Evolutionary conservation across 2,329 filamentous ascomycete species (phyloP).

Genomic region (Ophiobolus disseminans): DNA sequence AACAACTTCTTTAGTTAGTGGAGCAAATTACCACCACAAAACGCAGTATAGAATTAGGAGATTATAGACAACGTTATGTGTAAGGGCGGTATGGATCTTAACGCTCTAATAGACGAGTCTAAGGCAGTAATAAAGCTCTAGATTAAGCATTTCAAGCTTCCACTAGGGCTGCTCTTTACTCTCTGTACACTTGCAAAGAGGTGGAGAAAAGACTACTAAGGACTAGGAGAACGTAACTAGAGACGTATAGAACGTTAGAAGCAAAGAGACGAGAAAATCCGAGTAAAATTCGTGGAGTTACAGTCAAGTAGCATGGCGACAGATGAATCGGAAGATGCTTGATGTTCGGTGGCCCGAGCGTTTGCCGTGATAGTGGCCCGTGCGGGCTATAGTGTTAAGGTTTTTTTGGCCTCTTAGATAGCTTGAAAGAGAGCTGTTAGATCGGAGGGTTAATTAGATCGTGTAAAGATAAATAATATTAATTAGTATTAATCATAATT

Average conservation of each 20-base stretch:
- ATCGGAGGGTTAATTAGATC: no score
- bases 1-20: neutral
- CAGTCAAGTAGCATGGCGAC: neutral
- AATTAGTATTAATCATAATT: no score
- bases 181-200: neutral
- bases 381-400: conserved; percentile 6
- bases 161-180: neutral
- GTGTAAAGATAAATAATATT: no score
- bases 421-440: neutral
- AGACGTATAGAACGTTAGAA: neutral
- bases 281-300: neutral
- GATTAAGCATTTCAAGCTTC: neutral
- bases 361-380: conserved; percentile 4
- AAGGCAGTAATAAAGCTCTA: neutral
- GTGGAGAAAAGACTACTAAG: neutral
- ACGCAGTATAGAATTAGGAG: neutral
- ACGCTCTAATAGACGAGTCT: neutral
- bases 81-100: neutral
- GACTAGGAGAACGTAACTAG: neutral
- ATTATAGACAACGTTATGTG: no score
- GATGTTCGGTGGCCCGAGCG: neutral
- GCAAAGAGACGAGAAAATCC: neutral
- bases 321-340: neutral
- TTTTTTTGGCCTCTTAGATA: neutral
- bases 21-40: neutral